Conservation (phyloP, 345 rosid genomes). For the Noccaea caerulescens region DNA sequence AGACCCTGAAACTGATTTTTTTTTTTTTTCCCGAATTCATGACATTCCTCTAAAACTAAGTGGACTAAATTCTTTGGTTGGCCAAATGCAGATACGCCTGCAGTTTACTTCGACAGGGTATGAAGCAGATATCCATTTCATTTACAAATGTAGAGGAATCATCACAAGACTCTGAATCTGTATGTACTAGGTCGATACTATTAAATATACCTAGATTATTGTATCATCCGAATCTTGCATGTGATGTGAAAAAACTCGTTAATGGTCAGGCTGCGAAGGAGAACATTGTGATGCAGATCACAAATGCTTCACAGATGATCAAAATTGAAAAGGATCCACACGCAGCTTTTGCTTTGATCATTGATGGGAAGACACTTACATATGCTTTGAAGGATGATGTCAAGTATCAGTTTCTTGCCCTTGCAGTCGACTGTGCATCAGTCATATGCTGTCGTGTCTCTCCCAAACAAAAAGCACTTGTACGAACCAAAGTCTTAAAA, state of each 20-base stretch:
- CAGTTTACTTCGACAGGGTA: conserved; percentile 79
- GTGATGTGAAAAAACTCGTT: conserved; percentile 13
- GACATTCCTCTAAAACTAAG: background rate
- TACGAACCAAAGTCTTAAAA: conserved; percentile 36
- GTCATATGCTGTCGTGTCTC: conserved; percentile 90
- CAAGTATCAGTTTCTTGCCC: conserved; percentile 65
- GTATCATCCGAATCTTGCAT: conserved; percentile 4
- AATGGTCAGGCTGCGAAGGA: conserved; percentile 60
- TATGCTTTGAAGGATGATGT: conserved; percentile 60
- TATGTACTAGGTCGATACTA: conserved; percentile 40
- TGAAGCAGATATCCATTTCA: conserved; percentile 58
- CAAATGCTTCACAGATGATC: conserved; percentile 52
- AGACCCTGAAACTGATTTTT: background rate
- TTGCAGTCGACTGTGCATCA: conserved; percentile 81
- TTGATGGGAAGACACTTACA: conserved; percentile 75
- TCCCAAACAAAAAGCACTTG: conserved; percentile 84
- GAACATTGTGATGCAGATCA: conserved; percentile 56
- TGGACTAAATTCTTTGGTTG: conserved; percentile 33
- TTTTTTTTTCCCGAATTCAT: background rate
- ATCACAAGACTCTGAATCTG: conserved; percentile 36
- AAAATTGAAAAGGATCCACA: conserved; percentile 49
- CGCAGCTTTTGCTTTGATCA: conserved; percentile 68
- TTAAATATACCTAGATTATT: background rate
- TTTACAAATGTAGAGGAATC: conserved; percentile 36
- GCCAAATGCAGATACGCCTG: conserved; percentile 66